These are phyloP conservation scores for Nannizziopsis barbatae DNA, from an alignment of 2,329 filamentous ascomycete species.

Conservation along the genomic window DNA sequence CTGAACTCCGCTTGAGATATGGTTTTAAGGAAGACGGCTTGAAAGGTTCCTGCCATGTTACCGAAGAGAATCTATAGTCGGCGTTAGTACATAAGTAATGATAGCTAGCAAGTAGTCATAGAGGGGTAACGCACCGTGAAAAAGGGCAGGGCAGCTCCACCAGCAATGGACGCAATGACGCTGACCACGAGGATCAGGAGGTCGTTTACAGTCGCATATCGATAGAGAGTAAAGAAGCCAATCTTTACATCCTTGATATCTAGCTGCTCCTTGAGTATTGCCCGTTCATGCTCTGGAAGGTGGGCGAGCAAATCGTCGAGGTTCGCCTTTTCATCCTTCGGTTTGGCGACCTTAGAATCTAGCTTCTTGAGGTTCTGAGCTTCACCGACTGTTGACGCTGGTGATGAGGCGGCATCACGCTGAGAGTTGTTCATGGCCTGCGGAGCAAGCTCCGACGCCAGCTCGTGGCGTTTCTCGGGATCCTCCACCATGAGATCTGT, in stretches of 20 bases:
- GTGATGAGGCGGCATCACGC: background rate
- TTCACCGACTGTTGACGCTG: constrained; percentile 9
- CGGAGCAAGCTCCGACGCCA: background rate
- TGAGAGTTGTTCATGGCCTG: background rate
- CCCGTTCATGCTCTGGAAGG: constrained; percentile 53
- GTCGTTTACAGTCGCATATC: constrained; percentile 58
- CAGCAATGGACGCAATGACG: constrained; percentile 54
- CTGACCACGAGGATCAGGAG: constrained; percentile 52
- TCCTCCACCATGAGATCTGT: constrained; percentile 7
- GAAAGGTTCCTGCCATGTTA: constrained; percentile 60
- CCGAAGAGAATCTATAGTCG: constrained; percentile 53
- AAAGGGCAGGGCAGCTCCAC: constrained; percentile 62
- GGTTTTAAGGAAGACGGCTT: constrained; percentile 46
- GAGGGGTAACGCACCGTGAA: constrained; percentile 51
- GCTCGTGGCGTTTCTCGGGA: background rate
- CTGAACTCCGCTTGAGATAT: constrained; percentile 48
- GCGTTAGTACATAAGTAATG: background rate
- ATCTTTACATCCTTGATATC: constrained; percentile 53
- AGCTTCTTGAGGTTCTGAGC: constrained; percentile 13
- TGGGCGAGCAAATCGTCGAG: constrained; percentile 48
- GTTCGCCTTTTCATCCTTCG: constrained; percentile 25
- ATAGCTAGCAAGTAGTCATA: background rate
- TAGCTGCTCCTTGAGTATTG: constrained; percentile 58
- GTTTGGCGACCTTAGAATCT: constrained; percentile 35
- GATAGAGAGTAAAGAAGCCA: constrained; percentile 54